Conservation (phyloP, 179 eudicot genomes). For the Beta macrorhiza region DNA sequence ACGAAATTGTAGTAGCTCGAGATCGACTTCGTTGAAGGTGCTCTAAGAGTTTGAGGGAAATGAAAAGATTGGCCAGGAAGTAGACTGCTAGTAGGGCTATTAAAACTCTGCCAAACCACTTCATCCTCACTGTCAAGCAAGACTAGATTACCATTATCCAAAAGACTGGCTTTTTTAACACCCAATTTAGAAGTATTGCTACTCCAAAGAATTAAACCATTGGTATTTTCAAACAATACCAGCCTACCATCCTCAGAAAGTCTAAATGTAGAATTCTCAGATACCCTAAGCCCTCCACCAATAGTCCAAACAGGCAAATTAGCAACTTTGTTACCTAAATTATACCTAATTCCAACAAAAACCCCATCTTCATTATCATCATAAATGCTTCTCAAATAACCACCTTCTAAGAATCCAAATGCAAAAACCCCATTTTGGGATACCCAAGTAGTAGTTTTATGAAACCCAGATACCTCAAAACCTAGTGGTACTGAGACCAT, state of each 20-base stretch:
- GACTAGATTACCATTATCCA: constrained; percentile 57
- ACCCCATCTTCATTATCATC: constrained; percentile 34
- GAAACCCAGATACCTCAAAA: constrained; percentile 47
- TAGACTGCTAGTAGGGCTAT: constrained; percentile 51
- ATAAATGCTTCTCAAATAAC: constrained; percentile 29
- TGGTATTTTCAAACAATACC: constrained; percentile 42
- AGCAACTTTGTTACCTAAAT: constrained; percentile 40
- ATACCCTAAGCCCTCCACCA: constrained; percentile 61
- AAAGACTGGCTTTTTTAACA: constrained; percentile 52
- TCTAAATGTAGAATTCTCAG: constrained; percentile 49
- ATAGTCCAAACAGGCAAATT: constrained; percentile 61
- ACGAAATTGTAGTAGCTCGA: constrained; percentile 54
- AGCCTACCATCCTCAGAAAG: constrained; percentile 54
- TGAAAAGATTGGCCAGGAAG: constrained; percentile 54
- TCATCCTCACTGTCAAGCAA: constrained; percentile 34
- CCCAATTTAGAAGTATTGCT: constrained; percentile 54
- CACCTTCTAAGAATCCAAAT: constrained; percentile 52
- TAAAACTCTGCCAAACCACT: constrained; percentile 59
- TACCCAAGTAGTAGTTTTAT: constrained; percentile 40
- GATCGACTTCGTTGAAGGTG: constrained; percentile 43
- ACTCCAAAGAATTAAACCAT: constrained; percentile 49
- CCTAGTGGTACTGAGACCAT: constrained; percentile 46
- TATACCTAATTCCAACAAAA: constrained; percentile 57
- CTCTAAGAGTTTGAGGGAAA: constrained; percentile 59
- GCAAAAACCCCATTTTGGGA: constrained; percentile 65